Base-by-base conservation (phyloP, 1,284 basidiomycete species). In the Ganoderma boninense region DNA sequence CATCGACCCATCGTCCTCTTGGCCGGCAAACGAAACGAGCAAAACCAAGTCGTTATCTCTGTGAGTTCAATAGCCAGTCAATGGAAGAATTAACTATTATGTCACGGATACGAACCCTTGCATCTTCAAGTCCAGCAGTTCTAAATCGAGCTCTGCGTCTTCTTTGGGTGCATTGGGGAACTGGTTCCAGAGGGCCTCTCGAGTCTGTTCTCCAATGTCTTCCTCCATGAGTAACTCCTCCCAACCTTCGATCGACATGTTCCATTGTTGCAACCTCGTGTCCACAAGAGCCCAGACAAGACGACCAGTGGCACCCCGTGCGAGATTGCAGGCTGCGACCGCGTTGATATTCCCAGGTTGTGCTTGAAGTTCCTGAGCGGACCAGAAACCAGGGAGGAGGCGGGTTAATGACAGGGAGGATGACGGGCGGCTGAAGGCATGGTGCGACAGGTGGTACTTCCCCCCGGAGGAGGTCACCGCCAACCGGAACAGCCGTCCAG, bases 201-300 rank as follows among this genome's bases (percentile, higher is more conserved):
- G 79, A 20, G 87, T 79, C 14, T 84, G 76, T 8, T 76, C 81
- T 0, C 83, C 81, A 16, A 93, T 75, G 69, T 92, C 89, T 60
- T 82, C 80, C 70, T 93, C 90, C 44, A 85, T 69, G 1, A 85
- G 74, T 35, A 91, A 75, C 71, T 91, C 88, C 76, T 93, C 92
- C 89, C 89, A 90, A 23, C 89, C 90, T 74, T 91, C 90, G 2
- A 86, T 79, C 63, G 85, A 86, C 80, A 93, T 82, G 60, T 84
- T 84, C 92, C 92, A 94, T 68, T 85, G 86, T 74, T 94, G 92
- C 52, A 94, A 77, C 16, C 87, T 84, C n/a, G 86, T 89, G 68
- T 91, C 89, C 2, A 90, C 86, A 56, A 93, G 80, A 14, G 86
- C 87, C 89, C 90, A 94, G 13, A 94, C 77, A 63, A 90, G 84